Base-by-base conservation (phyloP, 352 stramenopile genomes). In the Peronosclerospora sorghi region DNA sequence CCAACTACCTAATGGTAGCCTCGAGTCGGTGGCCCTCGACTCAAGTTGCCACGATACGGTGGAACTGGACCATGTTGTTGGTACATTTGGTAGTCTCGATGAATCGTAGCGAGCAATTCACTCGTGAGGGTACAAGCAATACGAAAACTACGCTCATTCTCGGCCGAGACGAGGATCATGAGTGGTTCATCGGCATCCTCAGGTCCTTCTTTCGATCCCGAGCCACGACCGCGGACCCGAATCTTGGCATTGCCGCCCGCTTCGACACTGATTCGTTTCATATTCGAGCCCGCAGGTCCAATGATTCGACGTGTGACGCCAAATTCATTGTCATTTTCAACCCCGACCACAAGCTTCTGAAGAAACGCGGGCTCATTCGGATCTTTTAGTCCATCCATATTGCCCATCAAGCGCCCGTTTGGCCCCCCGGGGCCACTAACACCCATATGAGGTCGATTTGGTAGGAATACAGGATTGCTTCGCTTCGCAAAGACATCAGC, bases 301-400 rank as follows among this genome's bases (percentile, higher is more conserved):
- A 94, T 89, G 41, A 94, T 87, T 20, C 78, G 75, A 0, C 78
- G 76, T 15, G 78, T 89, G 24, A 90, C 78, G 8, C 73, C 71
- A 56, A 94, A 94, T 20, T 91, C 81, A 40, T 53, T 82, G 35
- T 94, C 81, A 10, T 83, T 78, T 27, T 94, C 81, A n/a, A 94
- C 91, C 0, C 78, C 81, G 13, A 94, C 78, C 5, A 81, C 40
- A 41, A 94, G 56, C 30, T 87, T 90, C 38, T 94, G 69, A 19
- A 83, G 20, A 21, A 86, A 73, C 0, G 53, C 54, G 9, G 53
- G 43, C 2, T 57, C 56, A 32, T 56, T 64, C 6, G 51, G 26
- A 38, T 67, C 58, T 30, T 63, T 69, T 1, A 41, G 30, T 1
- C 49, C 51, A 41, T 53, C 60, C 12, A 39, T 46, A 10, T 13